Evolutionary conservation across 192 early-diverging fungal species (phyloP).

Genomic region (Coemansia sp.): DNA sequence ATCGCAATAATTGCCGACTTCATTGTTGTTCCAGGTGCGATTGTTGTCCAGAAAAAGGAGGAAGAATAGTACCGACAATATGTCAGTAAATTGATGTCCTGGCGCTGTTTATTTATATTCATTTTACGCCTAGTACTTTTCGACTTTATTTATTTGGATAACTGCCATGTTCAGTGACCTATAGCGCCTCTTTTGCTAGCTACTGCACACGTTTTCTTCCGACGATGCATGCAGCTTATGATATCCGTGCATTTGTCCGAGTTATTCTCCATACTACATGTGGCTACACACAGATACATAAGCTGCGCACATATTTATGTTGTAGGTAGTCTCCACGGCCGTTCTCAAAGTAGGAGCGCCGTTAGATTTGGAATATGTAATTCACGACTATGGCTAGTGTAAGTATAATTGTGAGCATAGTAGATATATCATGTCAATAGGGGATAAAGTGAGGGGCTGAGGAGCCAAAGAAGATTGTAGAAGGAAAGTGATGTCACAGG

Average conservation of each 20-base stretch:
- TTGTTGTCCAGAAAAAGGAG: background rate
- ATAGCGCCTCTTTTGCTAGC: background rate
- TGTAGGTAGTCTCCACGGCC: background rate
- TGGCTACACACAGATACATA: background rate
- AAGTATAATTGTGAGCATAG: background rate
- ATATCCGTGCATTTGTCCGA: background rate
- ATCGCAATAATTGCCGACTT: conserved; percentile 8
- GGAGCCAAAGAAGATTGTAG: background rate
- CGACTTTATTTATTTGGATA: background rate
- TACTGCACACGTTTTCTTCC: background rate
- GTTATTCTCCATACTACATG: background rate
- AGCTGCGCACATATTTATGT: background rate
- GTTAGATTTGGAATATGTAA: background rate
- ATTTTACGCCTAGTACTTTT: background rate
- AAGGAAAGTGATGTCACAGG: background rate
- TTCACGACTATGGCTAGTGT: background rate
- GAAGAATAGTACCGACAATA: background rate
- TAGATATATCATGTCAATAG: too few relatives aligned
- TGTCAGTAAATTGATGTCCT: background rate
- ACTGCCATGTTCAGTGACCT: conserved; percentile 2
- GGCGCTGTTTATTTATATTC: background rate
- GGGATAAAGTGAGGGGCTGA: background rate
- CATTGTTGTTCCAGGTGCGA: conserved; percentile 1
- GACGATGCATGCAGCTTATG: background rate
- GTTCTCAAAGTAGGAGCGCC: background rate